Evolutionary conservation across 2,329 filamentous ascomycete genomes (phyloP).

Genomic region (Fusarium succisae): DNA sequence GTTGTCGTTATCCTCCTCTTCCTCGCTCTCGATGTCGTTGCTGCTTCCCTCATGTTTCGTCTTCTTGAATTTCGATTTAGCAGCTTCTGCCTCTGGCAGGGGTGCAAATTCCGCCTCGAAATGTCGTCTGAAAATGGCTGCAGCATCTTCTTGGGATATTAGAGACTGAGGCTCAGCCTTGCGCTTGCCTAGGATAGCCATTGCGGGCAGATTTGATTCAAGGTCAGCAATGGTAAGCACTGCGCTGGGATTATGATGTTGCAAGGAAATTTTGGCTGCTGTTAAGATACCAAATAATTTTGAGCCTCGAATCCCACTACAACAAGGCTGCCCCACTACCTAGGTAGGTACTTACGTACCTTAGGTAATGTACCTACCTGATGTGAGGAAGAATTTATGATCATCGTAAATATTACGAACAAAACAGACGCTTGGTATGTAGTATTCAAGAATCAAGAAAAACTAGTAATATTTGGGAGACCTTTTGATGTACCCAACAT

Average conservation of each 20-base stretch:
- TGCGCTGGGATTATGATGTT: neutral
- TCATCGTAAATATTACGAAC: neutral
- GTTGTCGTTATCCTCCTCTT: constrained; percentile 42
- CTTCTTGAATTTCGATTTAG: constrained; percentile 38
- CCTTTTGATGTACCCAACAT: neutral
- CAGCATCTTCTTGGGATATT: constrained; percentile 62
- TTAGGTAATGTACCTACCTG: no score
- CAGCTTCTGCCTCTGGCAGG: constrained; percentile 54
- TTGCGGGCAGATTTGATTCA: constrained; percentile 31
- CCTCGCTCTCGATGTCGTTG: constrained; percentile 48
- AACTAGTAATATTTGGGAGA: neutral
- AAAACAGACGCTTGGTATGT: neutral
- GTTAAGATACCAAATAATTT: neutral
- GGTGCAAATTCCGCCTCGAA: constrained; percentile 92
- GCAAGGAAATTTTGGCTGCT: constrained; percentile 24
- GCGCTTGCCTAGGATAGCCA: constrained; percentile 61
- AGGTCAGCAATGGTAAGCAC: neutral
- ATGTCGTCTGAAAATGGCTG: constrained; percentile 81
- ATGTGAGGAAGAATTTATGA: neutral
- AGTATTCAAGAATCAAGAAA: neutral
- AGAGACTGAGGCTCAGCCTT: constrained; percentile 49
- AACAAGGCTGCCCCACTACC: constrained; percentile 36
- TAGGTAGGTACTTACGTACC: neutral
- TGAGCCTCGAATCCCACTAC: constrained; percentile 38
- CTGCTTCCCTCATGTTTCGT: constrained; percentile 41